Conservation (phyloP, 805 yeast genomes). For the Zygosaccharomyces kombuchaensis region DNA sequence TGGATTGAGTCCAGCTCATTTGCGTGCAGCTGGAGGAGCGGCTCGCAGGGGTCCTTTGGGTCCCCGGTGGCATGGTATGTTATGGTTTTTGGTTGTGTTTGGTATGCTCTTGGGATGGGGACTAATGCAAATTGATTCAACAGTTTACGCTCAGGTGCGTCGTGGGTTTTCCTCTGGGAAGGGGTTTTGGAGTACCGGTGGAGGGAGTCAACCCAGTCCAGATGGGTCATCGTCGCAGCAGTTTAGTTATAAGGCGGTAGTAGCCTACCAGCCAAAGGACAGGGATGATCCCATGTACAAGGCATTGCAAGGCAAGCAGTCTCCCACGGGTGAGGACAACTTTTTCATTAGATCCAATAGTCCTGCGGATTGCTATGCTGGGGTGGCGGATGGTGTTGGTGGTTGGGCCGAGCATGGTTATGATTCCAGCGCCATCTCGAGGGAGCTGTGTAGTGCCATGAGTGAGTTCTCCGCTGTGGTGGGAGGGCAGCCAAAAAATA, state of each 20-base stretch:
- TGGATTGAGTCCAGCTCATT: constrained; percentile 1
- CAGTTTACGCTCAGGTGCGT: constrained; percentile 3
- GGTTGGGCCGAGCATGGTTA: constrained; percentile 94
- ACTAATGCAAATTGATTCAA: constrained; percentile 17
- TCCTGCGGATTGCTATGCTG: constrained; percentile 46
- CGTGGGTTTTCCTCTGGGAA: constrained; percentile 18
- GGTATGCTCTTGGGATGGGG: constrained; percentile 14
- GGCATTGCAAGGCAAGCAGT: constrained; percentile 36
- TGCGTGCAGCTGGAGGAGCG: neutral
- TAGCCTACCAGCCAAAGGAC: constrained; percentile 72
- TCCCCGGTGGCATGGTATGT: constrained; percentile 24
- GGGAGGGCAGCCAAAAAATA: constrained; percentile 38
- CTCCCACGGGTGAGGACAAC: constrained; percentile 78
- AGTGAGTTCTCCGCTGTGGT: constrained; percentile 29
- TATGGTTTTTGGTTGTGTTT: constrained; percentile 12
- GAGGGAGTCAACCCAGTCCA: neutral
- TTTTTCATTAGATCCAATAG: constrained; percentile 46
- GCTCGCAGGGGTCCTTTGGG: constrained; percentile 1
- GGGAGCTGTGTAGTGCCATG: constrained; percentile 66
- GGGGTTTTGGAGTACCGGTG: constrained; percentile 4
- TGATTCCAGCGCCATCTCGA: constrained; percentile 81
- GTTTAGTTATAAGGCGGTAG: constrained; percentile 48
- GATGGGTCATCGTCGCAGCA: constrained; percentile 3
- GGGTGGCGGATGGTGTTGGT: constrained; percentile 95
- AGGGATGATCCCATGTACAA: constrained; percentile 48